These are phyloP conservation scores for Wallacemonas sp. DNA, from an alignment of 208 protist genomes.

Conservation along the genomic window DNA sequence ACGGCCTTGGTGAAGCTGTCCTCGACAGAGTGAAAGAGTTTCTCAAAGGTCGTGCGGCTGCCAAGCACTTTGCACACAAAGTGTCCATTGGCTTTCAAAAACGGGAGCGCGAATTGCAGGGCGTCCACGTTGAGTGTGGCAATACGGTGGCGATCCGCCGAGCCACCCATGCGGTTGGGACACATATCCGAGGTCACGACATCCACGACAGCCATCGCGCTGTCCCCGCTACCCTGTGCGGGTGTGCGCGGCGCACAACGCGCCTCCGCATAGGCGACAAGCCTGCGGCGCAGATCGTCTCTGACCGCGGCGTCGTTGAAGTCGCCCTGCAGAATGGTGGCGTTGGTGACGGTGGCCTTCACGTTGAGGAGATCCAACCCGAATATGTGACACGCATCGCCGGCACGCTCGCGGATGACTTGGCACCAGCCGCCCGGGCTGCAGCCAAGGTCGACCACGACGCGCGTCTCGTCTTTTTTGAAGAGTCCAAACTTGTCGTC, in stretches of 20 bases:
- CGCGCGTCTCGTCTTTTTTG: slow-evolving; percentile 32
- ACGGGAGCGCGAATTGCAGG: slow-evolving; percentile 42
- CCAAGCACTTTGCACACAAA: slow-evolving; percentile 86
- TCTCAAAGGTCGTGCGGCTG: slow-evolving; percentile 41
- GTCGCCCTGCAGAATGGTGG: slow-evolving; percentile 73
- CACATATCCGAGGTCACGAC: slow-evolving; percentile 88
- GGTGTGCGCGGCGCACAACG: not conserved
- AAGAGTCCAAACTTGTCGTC: slow-evolving; percentile 75
- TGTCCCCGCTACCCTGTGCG: not conserved
- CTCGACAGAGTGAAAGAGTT: slow-evolving; percentile 36
- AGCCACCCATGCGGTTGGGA: slow-evolving; percentile 71
- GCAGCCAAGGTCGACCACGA: slow-evolving; percentile 79
- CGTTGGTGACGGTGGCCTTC: slow-evolving; percentile 50
- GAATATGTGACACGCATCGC: slow-evolving; percentile 65
- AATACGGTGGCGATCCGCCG: slow-evolving; percentile 70
- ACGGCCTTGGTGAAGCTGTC: slow-evolving; percentile 46
- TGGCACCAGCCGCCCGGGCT: slow-evolving; percentile 89
- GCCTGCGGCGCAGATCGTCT: slow-evolving; percentile 35
- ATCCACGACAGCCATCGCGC: slow-evolving; percentile 32
- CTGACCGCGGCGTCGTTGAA: slow-evolving; percentile 52
- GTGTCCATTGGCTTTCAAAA: slow-evolving; percentile 61
- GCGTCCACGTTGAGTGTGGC: slow-evolving; percentile 50
- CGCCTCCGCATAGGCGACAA: slow-evolving; percentile 10
- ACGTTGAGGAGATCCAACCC: slow-evolving; percentile 71
- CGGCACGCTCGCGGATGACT: slow-evolving; percentile 68